Conservation (phyloP, 306 rosid species). For the Rosa rugosa region DNA sequence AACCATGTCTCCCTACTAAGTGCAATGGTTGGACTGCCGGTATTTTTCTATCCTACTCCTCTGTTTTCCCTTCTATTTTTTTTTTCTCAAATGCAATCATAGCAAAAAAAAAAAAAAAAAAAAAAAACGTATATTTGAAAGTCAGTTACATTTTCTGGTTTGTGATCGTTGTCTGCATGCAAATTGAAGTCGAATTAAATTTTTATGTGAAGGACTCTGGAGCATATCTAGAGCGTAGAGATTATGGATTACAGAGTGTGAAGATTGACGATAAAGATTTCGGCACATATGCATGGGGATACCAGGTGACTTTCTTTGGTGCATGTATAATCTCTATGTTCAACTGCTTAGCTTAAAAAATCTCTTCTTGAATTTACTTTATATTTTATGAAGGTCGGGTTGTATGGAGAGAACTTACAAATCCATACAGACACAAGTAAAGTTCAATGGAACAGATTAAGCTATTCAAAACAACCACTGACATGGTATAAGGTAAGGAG, state of each 20-base stretch:
- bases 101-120: no score
- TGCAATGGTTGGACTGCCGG: conserved; percentile 84
- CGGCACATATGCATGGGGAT: conserved; percentile 53
- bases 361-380: no score
- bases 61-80: not conserved
- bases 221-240: conserved; percentile 64
- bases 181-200: not conserved
- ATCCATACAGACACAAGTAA: conserved; percentile 46
- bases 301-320: conserved; percentile 54
- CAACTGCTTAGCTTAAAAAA: not conserved
- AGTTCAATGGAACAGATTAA: conserved; percentile 54
- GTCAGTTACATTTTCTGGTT: not conserved
- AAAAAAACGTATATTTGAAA: not conserved
- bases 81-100: not conserved
- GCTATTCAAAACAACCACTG: conserved; percentile 47
- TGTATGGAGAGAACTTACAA: conserved; percentile 65
- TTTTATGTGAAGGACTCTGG: conserved; percentile 62
- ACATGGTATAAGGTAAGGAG: conserved; percentile 80
- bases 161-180: not conserved
- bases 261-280: conserved; percentile 50
- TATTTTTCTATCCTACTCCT: conserved; percentile 33
- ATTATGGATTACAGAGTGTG: conserved; percentile 55
- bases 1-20: conserved; percentile 80
- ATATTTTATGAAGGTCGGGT: conserved; percentile 54
- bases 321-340: not conserved